These are phyloP conservation scores for Cordyceps javanica DNA, from an alignment of 2,329 filamentous ascomycete genomes.

Conservation along the genomic window DNA sequence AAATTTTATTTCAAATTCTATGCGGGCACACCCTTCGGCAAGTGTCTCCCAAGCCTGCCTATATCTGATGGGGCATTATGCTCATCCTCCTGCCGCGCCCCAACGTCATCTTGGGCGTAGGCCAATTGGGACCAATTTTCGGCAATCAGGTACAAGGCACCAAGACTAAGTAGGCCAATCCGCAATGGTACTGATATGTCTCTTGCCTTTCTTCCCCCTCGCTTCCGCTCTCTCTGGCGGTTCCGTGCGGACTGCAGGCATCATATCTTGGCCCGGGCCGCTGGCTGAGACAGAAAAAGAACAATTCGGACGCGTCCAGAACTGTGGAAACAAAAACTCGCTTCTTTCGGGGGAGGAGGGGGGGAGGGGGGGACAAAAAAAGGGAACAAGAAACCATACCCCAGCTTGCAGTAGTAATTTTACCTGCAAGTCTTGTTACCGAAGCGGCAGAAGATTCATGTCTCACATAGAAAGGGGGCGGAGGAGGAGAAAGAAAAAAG, in stretches of 20 bases:
- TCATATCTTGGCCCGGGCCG: no score
- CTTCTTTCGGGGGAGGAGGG: no score
- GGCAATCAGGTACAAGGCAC: not conserved
- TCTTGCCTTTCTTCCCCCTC: not conserved
- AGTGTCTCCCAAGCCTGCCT: not conserved
- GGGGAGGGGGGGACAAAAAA: no score
- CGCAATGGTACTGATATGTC: not conserved
- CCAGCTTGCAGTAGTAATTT: not conserved
- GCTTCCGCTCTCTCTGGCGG: no score
- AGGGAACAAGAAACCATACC: not conserved
- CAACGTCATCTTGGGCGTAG: not conserved
- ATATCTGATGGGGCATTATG: conserved; percentile 1
- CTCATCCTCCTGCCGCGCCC: not conserved
- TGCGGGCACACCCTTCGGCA: not conserved
- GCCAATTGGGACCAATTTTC: not conserved
- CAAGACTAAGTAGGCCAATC: not conserved
- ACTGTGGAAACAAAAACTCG: not conserved
- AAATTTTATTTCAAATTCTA: not conserved
- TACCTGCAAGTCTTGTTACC: not conserved
- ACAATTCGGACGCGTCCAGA: not conserved
- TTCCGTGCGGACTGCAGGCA: no score
- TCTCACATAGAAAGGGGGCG: conserved; percentile 1
- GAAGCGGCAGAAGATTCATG: conserved; percentile 1
- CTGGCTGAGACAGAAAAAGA: not conserved
- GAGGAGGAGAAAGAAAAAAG: no score